Base-by-base conservation (phyloP, 805 yeast genomes). In the Nadsonia fulvescens region DNA sequence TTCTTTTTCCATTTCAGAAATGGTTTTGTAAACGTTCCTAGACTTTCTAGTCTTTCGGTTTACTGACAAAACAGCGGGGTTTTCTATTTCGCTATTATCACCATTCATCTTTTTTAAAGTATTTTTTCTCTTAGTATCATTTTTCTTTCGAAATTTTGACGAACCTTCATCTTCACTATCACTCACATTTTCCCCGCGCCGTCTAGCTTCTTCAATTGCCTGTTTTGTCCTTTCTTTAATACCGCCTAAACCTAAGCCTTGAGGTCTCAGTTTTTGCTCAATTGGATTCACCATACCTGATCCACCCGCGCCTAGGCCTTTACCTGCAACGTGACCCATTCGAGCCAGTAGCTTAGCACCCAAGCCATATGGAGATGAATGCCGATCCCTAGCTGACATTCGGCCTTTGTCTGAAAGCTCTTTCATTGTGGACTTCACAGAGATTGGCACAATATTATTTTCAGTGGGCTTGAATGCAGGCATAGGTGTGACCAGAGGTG, bases 281-380 rank as follows among this genome's bases (percentile, higher is more conserved):
- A 86, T 69, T 0, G 96, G 95, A n/a, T 61, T 66, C 0, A 61
- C 59, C 1, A 81, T 79, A 22, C 98, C 98, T 26, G 61, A 61
- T 2, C 70, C 66, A 13, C 58, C 46, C 4, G 54, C 53, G 2
- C 98, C 98, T n/a, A 86, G 58, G 1, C 95, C 96, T 39, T 63
- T 56, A 0, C 98, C 96, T 20, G 63, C 64, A 5, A 61, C 60
- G 48, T 78, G 83, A 0, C 98, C 98, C 96, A 86, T 83, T 34
- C 69, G 63, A 33, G 67, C 58, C 52, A 86, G 47, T 26, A 86
- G 51, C 25, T 61, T 50, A 3, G 93, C 93, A 18, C 96, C 96
- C 19, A 81, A 66, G 5, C 96, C 96, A 43, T 83, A 82, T 25
- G 35, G 28, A 9, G 27, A 12, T 6, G 19, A 24, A 12, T 26